Conservation (phyloP, 257 asterid genomes). For the Solanum appendiculatum region DNA sequence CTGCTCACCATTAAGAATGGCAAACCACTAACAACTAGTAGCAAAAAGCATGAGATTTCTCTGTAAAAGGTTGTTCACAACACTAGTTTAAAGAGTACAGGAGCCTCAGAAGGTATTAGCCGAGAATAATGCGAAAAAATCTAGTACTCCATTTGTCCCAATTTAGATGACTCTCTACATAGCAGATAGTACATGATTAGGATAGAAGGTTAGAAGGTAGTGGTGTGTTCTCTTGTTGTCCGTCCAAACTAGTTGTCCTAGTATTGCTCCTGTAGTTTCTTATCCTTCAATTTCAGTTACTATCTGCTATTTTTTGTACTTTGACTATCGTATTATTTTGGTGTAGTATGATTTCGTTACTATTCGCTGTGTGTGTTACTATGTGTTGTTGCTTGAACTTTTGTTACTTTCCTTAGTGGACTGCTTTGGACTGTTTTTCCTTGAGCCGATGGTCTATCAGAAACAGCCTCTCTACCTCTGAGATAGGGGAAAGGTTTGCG, state of each 20-base stretch:
- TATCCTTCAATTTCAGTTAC: background rate
- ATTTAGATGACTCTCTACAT: background rate
- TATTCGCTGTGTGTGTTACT: background rate
- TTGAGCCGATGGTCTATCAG: background rate
- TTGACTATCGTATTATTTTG: background rate
- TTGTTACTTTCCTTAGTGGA: background rate
- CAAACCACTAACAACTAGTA: background rate
- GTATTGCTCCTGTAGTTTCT: background rate
- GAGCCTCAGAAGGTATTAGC: background rate
- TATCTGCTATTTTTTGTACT: background rate
- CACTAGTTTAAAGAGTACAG: background rate
- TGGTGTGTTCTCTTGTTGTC: background rate
- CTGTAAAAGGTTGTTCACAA: background rate
- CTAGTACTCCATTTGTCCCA: background rate
- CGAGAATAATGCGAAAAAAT: background rate
- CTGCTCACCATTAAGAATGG: background rate
- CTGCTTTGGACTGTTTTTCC: background rate
- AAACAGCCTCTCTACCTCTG: background rate
- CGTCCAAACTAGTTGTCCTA: background rate
- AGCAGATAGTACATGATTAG: background rate
- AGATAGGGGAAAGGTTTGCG: background rate
- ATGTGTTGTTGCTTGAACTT: background rate
- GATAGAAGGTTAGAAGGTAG: background rate
- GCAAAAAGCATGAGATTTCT: background rate
- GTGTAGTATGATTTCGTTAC: background rate